phyloP scores from a whole-genome alignment of 805 yeast genomes.

The Soucietia sequanensis region DNA sequence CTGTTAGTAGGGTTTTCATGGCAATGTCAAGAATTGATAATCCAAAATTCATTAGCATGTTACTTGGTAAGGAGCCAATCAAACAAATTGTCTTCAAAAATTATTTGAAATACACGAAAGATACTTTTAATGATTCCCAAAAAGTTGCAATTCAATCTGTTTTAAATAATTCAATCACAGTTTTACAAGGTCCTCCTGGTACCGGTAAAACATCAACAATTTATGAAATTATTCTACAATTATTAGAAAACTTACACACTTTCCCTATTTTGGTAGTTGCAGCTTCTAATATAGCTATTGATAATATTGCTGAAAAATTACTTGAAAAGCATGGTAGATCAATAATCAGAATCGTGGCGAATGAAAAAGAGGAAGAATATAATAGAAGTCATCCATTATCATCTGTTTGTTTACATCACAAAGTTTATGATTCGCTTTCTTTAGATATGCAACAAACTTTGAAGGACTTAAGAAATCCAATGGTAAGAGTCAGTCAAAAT shows the following conservation, averaged over 20 bases:
- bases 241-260: constrained; percentile 52
- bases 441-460: constrained; percentile 41
- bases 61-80: constrained; percentile 55
- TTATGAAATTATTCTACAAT: constrained; percentile 47
- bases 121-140: constrained; percentile 57
- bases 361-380: constrained; percentile 62
- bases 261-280: constrained; percentile 72
- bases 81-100: constrained; percentile 58
- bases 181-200: constrained; percentile 67
- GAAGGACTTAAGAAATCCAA: constrained; percentile 37
- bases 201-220: constrained; percentile 47
- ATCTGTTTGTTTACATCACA: constrained; percentile 63
- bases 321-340: constrained; percentile 48
- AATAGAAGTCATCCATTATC: constrained; percentile 54
- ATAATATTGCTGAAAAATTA: constrained; percentile 71
- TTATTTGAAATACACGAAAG: constrained; percentile 47
- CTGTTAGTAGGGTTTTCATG: constrained; percentile 59
- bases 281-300: constrained; percentile 74
- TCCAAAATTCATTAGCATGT: constrained; percentile 49
- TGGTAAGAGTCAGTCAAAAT: constrained; percentile 40
- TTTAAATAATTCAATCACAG: constrained; percentile 48
- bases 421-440: constrained; percentile 51
- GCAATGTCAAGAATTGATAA: constrained; percentile 64
- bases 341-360: constrained; percentile 57
- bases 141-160: constrained; percentile 55